Percentiles rank a stretch among this genome's conserved stretches.
Conservation (phyloP, 495 filamentous ascomycete species). For the Trichoderma erinaceum region DNA sequence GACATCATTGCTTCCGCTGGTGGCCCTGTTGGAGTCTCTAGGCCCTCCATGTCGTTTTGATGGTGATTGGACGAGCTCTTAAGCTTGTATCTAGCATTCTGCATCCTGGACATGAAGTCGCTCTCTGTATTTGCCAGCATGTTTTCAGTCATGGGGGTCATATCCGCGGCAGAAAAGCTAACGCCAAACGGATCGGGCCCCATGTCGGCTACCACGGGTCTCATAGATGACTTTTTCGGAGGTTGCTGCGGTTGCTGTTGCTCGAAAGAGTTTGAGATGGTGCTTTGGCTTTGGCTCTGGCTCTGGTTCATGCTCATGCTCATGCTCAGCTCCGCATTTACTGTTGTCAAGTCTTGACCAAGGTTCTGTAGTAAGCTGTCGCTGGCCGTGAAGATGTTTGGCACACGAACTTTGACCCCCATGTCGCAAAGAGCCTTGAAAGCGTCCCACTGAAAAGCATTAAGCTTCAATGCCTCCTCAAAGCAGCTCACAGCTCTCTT, state of each 20-base stretch:
- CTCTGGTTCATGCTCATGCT: too few relatives aligned
- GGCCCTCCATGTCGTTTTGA: conserved; percentile 26
- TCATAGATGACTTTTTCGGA: conserved; percentile 31
- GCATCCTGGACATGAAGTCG: conserved; percentile 37
- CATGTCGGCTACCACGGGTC: conserved; percentile 31
- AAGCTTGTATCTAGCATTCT: conserved; percentile 32
- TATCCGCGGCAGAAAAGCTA: conserved; percentile 21
- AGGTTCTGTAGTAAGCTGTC: conserved; percentile 37
- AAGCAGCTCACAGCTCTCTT: conserved; percentile 77
- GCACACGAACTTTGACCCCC: conserved; percentile 69
- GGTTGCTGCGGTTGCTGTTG: conserved; percentile 21
- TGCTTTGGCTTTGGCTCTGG: conserved; percentile 22
- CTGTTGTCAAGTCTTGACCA: conserved; percentile 26
- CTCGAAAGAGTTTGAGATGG: conserved; percentile 21
- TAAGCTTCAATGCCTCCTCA: conserved; percentile 78
- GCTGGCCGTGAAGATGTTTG: conserved; percentile 78
- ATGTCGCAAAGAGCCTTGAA: conserved; percentile 64
- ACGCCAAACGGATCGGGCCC: conserved; percentile 35
- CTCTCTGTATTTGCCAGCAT: conserved; percentile 31
- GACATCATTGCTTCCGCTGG: conserved; percentile 31
- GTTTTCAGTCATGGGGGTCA: conserved; percentile 28
- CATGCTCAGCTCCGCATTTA: conserved; percentile 24
- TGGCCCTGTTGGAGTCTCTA: conserved; percentile 36
- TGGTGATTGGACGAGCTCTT: conserved; percentile 20
- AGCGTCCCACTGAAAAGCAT: conserved; percentile 98